These are phyloP conservation scores for Auxenochlorella pyrenoidosa DNA, from an alignment of 139 green algal genomes.

Conservation along the genomic window DNA sequence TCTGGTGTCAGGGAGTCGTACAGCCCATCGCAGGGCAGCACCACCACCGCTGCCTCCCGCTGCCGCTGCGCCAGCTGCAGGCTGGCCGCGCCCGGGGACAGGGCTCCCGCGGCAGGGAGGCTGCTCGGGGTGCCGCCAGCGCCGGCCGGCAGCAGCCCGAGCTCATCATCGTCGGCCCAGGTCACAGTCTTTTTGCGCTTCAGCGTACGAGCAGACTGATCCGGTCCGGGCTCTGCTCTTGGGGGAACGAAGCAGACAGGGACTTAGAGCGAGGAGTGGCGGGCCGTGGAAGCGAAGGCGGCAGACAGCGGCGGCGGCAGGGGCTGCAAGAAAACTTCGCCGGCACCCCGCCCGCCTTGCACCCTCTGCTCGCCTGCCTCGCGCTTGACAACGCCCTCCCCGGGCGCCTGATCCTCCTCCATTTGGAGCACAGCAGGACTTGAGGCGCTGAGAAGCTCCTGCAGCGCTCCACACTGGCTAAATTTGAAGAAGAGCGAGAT, in stretches of 20 bases:
- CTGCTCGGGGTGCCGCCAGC: background rate
- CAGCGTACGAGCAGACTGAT: background rate
- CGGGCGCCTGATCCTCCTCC: no score
- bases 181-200: conserved; percentile 54
- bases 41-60: background rate
- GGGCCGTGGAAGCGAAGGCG: no score
- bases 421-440: background rate
- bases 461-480: no score
- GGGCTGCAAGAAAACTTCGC: no score
- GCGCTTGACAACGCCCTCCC: background rate
- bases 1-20: conserved; percentile 1
- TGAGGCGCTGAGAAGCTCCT: background rate
- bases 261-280: no score
- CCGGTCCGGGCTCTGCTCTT: background rate
- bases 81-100: background rate
- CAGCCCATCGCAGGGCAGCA: conserved; percentile 23
- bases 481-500: no score
- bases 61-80: background rate
- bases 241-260: no score
- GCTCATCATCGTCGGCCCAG: conserved; percentile 36
- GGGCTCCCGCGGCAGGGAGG: no score
- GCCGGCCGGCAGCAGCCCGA: background rate
- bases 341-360: no score
- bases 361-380: no score
- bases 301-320: no score